Percentiles rank a stretch among this genome's conserved stretches.
Evolutionary conservation across 2,329 filamentous ascomycete genomes (phyloP).

Genomic region (Bertia moriformis): DNA sequence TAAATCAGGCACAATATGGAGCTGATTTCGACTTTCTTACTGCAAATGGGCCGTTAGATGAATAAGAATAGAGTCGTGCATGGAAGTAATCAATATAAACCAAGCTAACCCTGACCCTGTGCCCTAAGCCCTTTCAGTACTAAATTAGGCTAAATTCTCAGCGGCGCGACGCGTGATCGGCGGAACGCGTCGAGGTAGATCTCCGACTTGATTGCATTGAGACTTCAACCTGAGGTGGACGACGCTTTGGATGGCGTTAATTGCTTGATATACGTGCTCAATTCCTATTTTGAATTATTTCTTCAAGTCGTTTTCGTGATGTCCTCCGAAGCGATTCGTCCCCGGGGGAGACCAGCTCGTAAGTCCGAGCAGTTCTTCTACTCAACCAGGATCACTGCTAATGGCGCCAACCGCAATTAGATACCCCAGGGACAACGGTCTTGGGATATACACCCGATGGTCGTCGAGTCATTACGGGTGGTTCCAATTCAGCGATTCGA

Average conservation of each 20-base stretch:
- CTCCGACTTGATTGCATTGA: too few species aligned
- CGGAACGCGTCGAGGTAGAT: too few species aligned
- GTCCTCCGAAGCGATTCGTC: background rate
- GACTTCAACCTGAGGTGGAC: too few species aligned
- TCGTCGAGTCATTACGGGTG: conserved; percentile 73
- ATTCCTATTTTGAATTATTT: background rate
- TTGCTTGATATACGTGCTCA: background rate
- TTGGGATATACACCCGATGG: conserved; percentile 85
- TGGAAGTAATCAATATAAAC: background rate
- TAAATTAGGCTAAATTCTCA: background rate
- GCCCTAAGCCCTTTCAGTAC: background rate
- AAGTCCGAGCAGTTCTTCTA: background rate
- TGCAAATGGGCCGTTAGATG: conserved; percentile 16
- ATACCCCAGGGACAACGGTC: conserved; percentile 76
- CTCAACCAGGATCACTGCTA: background rate
- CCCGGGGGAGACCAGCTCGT: background rate
- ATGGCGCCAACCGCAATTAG: background rate
- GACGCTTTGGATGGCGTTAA: too few species aligned
- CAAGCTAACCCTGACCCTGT: background rate
- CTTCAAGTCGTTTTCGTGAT: background rate
- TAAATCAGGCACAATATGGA: conserved; percentile 43
- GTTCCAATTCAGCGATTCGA: conserved; percentile 83
- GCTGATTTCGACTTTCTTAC: conserved; percentile 49
- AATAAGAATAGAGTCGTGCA: background rate
- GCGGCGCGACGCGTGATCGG: background rate